Evolutionary conservation across 352 stramenopile species (phyloP).

Genomic region (Thraustochytrium sp.): DNA sequence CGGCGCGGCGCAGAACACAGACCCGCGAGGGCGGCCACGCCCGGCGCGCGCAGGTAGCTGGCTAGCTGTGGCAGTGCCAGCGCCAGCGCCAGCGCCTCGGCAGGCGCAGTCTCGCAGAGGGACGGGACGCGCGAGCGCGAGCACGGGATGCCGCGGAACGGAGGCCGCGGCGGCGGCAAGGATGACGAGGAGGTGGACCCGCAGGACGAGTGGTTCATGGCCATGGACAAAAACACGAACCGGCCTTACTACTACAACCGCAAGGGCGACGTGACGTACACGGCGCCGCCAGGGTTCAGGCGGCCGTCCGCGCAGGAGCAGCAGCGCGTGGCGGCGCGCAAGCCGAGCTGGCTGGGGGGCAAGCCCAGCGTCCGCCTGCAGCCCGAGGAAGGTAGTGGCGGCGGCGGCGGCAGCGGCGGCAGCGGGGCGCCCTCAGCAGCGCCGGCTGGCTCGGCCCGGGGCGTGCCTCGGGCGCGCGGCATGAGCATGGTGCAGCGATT

Average conservation of each 20-base stretch:
- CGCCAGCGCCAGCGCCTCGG: too few species aligned
- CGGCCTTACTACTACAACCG: not conserved
- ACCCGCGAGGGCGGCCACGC: too few species aligned
- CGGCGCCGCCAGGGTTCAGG: not conserved
- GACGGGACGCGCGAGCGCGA: too few species aligned
- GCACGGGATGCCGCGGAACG: too few species aligned
- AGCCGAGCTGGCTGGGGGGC: not conserved
- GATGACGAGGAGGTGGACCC: not conserved
- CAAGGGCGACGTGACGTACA: not conserved
- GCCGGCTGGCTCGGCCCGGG: too few species aligned
- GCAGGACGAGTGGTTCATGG: not conserved
- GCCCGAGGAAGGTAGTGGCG: too few species aligned
- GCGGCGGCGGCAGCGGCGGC: not conserved
- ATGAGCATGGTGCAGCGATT: conserved; percentile 1
- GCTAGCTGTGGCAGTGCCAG: too few species aligned
- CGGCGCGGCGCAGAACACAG: too few species aligned
- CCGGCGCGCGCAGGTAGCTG: too few species aligned
- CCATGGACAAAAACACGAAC: conserved; percentile 1
- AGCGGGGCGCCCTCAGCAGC: not conserved
- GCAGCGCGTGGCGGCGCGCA: not conserved
- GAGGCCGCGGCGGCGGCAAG: too few species aligned
- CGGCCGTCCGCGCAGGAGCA: not conserved
- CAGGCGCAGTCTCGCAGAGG: too few species aligned
- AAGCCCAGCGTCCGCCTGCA: not conserved
- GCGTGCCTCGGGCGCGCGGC: not conserved